A percentile compares a stretch with the other conserved stretches of the same genome.
phyloP scores from a whole-genome alignment of 2,329 filamentous ascomycete genomes.

The Penicillium occitanis region DNA sequence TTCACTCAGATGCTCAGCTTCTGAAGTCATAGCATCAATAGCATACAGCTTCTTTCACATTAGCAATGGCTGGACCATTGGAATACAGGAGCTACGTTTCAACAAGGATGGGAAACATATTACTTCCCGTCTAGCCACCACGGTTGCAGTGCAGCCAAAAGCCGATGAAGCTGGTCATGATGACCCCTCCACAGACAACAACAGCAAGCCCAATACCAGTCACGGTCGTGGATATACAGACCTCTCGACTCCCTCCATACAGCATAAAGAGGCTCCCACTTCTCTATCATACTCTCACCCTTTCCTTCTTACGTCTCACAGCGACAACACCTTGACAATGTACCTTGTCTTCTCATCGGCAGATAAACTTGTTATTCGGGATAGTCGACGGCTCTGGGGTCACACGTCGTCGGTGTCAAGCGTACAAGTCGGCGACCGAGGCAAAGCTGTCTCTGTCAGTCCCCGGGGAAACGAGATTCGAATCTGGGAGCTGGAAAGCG shows the following conservation, averaged over 20 bases:
- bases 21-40: slow-evolving; percentile 73
- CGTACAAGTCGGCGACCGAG: slow-evolving; percentile 77
- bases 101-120: slow-evolving; percentile 46
- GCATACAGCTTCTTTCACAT: slow-evolving; percentile 80
- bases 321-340: slow-evolving; percentile 83
- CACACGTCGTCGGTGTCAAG: slow-evolving; percentile 87
- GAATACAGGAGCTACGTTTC: slow-evolving; percentile 87
- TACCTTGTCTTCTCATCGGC: slow-evolving; percentile 76
- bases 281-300: slow-evolving; percentile 74
- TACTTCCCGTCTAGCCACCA: slow-evolving; percentile 41
- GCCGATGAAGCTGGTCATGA: slow-evolving; percentile 17
- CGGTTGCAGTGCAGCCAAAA: slow-evolving; percentile 37
- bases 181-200: slow-evolving; percentile 21
- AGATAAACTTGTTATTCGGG: slow-evolving; percentile 64
- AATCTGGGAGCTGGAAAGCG: slow-evolving; percentile 85
- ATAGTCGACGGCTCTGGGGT: slow-evolving; percentile 78
- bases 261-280: slow-evolving; percentile 54
- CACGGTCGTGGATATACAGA: neutral
- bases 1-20: slow-evolving; percentile 69
- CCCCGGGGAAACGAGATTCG: slow-evolving; percentile 74
- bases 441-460: slow-evolving; percentile 89
- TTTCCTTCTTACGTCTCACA: slow-evolving; percentile 78
- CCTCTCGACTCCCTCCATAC: slow-evolving; percentile 30
- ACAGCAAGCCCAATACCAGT: slow-evolving; percentile 26
- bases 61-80: slow-evolving; percentile 79